Percentiles rank a stretch among this genome's conserved stretches.
Conservation (phyloP, 768 basidiomycete genomes). For the Sporobolomyces roseus region DNA sequence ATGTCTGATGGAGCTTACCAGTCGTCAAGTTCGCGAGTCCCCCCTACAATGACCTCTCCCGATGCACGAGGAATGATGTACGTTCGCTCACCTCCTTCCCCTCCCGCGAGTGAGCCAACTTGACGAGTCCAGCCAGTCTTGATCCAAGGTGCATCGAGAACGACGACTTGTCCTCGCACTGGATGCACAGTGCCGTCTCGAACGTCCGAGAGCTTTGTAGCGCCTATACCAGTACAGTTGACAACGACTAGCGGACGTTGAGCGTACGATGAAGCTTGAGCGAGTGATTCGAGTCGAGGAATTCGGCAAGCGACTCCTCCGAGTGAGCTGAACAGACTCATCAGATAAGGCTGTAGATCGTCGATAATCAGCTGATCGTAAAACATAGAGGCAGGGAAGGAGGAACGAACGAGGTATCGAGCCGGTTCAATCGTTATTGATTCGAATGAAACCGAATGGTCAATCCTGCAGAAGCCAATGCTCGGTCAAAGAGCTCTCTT, state of each 20-base stretch:
- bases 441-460: slow-evolving; percentile 47
- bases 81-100: slow-evolving; percentile 46
- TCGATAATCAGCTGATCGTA: not conserved
- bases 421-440: slow-evolving; percentile 50
- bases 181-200: slow-evolving; percentile 47
- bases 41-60: slow-evolving; percentile 50
- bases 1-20: no score
- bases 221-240: slow-evolving; percentile 48
- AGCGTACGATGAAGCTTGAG: slow-evolving; percentile 17
- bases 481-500: no score
- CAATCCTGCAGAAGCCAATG: slow-evolving; percentile 2
- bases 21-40: slow-evolving; percentile 48
- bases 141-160: slow-evolving; percentile 47
- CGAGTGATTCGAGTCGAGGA: slow-evolving; percentile 41
- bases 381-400: not conserved
- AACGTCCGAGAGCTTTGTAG: slow-evolving; percentile 44
- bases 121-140: slow-evolving; percentile 46
- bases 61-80: slow-evolving; percentile 49
- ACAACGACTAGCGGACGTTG: slow-evolving; percentile 34
- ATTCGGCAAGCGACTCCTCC: slow-evolving; percentile 43
- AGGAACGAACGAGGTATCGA: slow-evolving; percentile 32
- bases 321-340: slow-evolving; percentile 34
- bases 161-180: slow-evolving; percentile 48
- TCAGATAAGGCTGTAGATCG: slow-evolving; percentile 40
- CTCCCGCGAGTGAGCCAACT: slow-evolving; percentile 42